Base-by-base conservation (phyloP, 768 basidiomycete genomes). In the Boletales sp. region DNA sequence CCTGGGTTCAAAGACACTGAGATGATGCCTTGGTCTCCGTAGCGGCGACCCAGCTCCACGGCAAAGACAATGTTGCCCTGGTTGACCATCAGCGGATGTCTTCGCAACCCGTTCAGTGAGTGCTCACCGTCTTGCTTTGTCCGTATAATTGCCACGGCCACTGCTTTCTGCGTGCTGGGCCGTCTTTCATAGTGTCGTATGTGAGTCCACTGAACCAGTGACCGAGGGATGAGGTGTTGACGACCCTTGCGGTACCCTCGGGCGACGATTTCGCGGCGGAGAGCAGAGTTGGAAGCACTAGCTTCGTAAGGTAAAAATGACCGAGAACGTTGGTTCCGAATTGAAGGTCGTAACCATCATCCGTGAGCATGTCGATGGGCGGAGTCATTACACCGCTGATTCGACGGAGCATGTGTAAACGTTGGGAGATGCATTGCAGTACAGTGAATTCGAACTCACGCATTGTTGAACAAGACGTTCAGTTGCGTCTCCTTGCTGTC, bases 11-110 rank as follows among this genome's bases (percentile, higher is more conserved):
- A 42, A 3, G 76, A 62, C 2, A 65, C 66, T 1, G 77, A 76
- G 2, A 77, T 57, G 37, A 80, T 72, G 9, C 75, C 78, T 49
- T 75, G 62, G 17, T 68, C 68, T 2, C 62, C 70, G 57, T 77
- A 78, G 45, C 74, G 61, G 32, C 72, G 60, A 5, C 64, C 57
- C 15, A 80, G 51, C 57, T 79, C 79, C 33, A 64, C 68, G 10
- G 75, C 54, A 51, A 79, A 68, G 0, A 77, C 57, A 17, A 77
- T 61, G 32, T 75, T 78, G 0, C 71, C 78, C 78, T 79, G 36
- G 14, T 12, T 5, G 15, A 13, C 2, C 12, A 18, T 35, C 18
- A 21, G 17, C 31, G 17, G 14, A 18, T 8, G 15, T 11, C 14
- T 7, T 9, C 15, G 10, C 8, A n/a, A 38, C 14, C 33, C 5